Evolutionary conservation across 345 rosid genomes (phyloP), one percentile per base, ranked within the genome.

Genomic region (Brassica nigra): DNA sequence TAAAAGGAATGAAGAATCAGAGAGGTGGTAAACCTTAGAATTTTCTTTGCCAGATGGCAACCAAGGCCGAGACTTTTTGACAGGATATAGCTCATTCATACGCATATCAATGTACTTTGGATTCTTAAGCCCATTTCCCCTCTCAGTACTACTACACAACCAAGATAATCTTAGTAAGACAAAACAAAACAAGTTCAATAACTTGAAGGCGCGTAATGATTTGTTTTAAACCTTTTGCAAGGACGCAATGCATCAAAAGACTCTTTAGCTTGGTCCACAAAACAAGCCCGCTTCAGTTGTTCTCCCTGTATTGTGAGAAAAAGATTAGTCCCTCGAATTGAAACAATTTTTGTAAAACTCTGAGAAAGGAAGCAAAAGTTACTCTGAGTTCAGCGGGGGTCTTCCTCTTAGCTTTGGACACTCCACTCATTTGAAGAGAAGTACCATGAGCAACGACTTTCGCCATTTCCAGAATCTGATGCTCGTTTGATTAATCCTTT

Each of bases 381-480:
- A 90, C 98, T 78, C 98, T 86, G 4, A 95, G 89, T 79, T 95
- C 97, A 8, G 91, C 85, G 0, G 97, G 99, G 10, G 97, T 95
- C 89, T 90, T 91, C 81, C 97, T 83, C 82, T 89, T 90, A 59
- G 83, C 61, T 29, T 83, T 88, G 28, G 84, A 52, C 62, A 84
- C 83, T 20, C 87, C 91, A 30, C 75, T 81, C 27, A 83, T 76
- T 80, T 85, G 91, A 76, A 84, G 85, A 58, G 91, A 80, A 58
- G 86, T 23, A 81, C 87, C 84, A 57, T 88, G 86, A 29, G 89
- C 85, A 80, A 89, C 90, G 20, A 92, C 94, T 66, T 85, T 89
- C 54, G 89, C 91, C 96, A 94, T 92, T 70, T 64, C 49, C 55
- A 47, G 74, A 55, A 20, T 0, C 23, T 30, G 20, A 8, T 68